phyloP scores from a whole-genome alignment of 371 early-diverging fungal species.

The Haplosporangium sp. region DNA sequence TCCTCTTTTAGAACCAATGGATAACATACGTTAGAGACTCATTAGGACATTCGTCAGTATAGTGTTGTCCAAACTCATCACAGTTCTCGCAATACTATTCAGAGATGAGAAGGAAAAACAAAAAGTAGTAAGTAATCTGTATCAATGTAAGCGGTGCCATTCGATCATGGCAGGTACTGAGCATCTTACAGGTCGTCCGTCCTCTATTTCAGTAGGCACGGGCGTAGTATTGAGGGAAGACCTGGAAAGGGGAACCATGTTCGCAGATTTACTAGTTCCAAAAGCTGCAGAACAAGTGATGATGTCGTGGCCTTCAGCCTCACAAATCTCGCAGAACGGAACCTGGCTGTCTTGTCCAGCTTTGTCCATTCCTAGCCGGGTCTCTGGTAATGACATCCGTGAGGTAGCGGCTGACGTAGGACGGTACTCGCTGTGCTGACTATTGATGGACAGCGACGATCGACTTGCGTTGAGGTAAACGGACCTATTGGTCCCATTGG shows the following conservation, averaged over 20 bases:
- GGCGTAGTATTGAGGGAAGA: conserved; percentile 9
- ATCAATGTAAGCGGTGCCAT: neutral
- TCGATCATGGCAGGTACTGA: too few species aligned
- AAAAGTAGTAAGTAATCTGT: neutral
- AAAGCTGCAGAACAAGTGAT: conserved; percentile 69
- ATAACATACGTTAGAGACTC: conserved; percentile 54
- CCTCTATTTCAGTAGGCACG: conserved; percentile 18
- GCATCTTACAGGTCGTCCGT: conserved; percentile 46
- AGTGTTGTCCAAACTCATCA: conserved; percentile 71
- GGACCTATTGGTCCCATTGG: conserved; percentile 9
- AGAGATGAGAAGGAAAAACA: neutral
- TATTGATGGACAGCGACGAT: neutral
- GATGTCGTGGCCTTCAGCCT: conserved; percentile 73
- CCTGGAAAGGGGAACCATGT: neutral
- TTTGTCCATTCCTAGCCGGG: neutral
- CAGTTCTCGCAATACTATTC: conserved; percentile 78
- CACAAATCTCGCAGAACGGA: conserved; percentile 76
- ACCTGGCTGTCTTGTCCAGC: conserved; percentile 7
- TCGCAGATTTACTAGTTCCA: conserved; percentile 13
- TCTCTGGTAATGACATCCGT: neutral
- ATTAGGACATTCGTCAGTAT: conserved; percentile 77
- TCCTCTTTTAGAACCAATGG: neutral
- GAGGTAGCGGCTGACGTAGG: neutral
- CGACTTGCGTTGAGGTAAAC: conserved; percentile 2
- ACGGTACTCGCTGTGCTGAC: neutral